phyloP scores from a whole-genome alignment of 2,329 filamentous ascomycete genomes.

The Monosporascus sp. region DNA sequence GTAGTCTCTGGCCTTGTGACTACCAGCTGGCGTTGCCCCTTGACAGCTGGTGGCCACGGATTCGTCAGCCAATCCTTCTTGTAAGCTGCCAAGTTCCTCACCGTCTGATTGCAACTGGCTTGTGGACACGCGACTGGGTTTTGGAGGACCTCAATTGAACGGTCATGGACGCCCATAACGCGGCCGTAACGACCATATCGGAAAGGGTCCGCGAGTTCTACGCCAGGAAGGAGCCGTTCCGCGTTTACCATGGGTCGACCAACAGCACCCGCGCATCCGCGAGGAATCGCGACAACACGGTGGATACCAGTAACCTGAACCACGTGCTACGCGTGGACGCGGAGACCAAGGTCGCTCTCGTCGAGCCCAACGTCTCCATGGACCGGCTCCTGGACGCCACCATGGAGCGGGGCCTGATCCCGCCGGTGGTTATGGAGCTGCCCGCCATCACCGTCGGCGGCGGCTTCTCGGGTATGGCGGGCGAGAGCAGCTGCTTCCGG shows the following conservation, averaged over 20 bases:
- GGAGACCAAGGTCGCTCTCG: conserved; percentile 50
- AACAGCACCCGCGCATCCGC: conserved; percentile 65
- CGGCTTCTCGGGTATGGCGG: conserved; percentile 62
- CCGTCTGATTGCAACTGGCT: too few species aligned
- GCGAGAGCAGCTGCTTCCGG: conserved; percentile 64
- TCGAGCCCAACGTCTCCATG: conserved; percentile 68
- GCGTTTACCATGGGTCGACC: conserved; percentile 73
- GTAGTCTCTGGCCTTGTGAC: too few species aligned
- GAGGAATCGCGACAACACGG: conserved; percentile 45
- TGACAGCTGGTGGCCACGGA: too few species aligned
- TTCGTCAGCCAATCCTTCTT: too few species aligned
- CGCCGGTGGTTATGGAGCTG: conserved; percentile 67
- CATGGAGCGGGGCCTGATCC: conserved; percentile 50
- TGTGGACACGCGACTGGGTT: not conserved
- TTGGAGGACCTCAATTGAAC: not conserved
- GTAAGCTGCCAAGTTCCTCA: too few species aligned
- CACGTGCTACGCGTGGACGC: conserved; percentile 59
- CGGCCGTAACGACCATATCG: conserved; percentile 39
- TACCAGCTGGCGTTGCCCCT: too few species aligned
- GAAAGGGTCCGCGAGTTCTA: conserved; percentile 40
- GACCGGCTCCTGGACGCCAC: conserved; percentile 56
- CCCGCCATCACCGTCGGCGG: conserved; percentile 68
- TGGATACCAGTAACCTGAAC: conserved; percentile 63
- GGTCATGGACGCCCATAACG: conserved; percentile 41
- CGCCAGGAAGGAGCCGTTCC: conserved; percentile 49